Conservation (phyloP, 305 asterid species). For the Fraxinus sp. region DNA sequence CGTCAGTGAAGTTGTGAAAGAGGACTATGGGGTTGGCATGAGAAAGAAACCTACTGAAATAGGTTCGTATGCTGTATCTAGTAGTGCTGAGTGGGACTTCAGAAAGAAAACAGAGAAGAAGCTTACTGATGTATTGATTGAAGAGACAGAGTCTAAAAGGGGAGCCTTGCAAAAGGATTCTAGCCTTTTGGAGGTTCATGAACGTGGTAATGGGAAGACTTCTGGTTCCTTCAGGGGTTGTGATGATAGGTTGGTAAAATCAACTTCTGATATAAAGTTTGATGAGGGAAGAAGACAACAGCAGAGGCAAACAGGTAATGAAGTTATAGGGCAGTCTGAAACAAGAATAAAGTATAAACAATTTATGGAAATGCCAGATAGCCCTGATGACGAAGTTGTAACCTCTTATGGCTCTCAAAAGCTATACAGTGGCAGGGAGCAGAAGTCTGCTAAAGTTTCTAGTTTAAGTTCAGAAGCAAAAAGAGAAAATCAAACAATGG, state of each 20-base stretch:
- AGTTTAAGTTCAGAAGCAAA: conserved; percentile 40
- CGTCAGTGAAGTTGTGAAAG: conserved; percentile 30
- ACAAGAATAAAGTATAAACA: conserved; percentile 55
- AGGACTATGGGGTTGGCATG: conserved; percentile 39
- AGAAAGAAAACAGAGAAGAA: conserved; percentile 89
- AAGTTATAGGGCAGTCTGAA: conserved; percentile 39
- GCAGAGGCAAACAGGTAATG: conserved; percentile 41
- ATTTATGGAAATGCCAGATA: conserved; percentile 37
- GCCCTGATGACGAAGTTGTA: conserved; percentile 29
- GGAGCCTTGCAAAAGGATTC: conserved; percentile 43
- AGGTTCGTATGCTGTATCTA: conserved; percentile 36
- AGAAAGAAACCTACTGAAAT: conserved; percentile 35
- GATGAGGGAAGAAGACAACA: conserved; percentile 39
- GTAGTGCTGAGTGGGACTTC: conserved; percentile 49
- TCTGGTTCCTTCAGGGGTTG: conserved; percentile 37
- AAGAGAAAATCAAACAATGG: conserved; percentile 33
- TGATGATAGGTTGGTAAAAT: conserved; percentile 42
- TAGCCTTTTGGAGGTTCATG: conserved; percentile 31
- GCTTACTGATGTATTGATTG: conserved; percentile 59
- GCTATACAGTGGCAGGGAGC: conserved; percentile 35
- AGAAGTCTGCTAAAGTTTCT: conserved; percentile 33
- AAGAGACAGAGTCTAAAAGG: conserved; percentile 41
- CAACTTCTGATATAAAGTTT: conserved; percentile 28
- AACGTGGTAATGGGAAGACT: conserved; percentile 34
- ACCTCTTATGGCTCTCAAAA: conserved; percentile 40